Evolutionary conservation across 2,329 filamentous ascomycete genomes (phyloP).

Genomic region (Cercospora zeae-maydis): DNA sequence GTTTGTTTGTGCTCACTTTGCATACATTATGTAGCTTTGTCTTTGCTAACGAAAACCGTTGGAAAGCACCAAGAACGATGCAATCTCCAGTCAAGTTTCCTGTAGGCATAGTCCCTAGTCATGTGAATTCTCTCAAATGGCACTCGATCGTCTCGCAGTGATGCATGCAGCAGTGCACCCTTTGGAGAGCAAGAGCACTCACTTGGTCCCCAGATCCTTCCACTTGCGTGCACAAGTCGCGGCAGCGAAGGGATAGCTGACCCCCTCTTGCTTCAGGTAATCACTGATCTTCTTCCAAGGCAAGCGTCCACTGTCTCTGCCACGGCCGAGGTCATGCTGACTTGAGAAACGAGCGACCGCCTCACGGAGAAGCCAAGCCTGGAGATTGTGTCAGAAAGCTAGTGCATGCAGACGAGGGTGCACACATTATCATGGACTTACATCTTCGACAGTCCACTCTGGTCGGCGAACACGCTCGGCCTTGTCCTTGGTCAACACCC

Average conservation of each 20-base stretch:
- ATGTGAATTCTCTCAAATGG: neutral
- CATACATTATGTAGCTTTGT: neutral
- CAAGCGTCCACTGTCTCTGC: conserved; percentile 32
- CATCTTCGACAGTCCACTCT: conserved; percentile 60
- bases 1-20: neutral
- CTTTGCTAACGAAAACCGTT: neutral
- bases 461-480: conserved; percentile 63
- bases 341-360: conserved; percentile 23
- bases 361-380: conserved; percentile 31
- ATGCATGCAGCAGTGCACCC: neutral
- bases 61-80: neutral
- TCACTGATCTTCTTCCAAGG: conserved; percentile 59
- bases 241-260: conserved; percentile 58
- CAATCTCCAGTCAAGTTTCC: neutral
- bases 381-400: conserved; percentile 2
- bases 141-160: neutral
- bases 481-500: conserved; percentile 62
- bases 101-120: neutral
- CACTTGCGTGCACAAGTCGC: conserved; percentile 63
- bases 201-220: conserved; percentile 41
- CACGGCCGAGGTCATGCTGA: neutral
- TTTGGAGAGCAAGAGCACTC: neutral
- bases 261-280: conserved; percentile 51
- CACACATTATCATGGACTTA: conserved; percentile 45
- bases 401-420: neutral